Conservation (phyloP, 345 rosid genomes). For the Ceriops decandra region DNA sequence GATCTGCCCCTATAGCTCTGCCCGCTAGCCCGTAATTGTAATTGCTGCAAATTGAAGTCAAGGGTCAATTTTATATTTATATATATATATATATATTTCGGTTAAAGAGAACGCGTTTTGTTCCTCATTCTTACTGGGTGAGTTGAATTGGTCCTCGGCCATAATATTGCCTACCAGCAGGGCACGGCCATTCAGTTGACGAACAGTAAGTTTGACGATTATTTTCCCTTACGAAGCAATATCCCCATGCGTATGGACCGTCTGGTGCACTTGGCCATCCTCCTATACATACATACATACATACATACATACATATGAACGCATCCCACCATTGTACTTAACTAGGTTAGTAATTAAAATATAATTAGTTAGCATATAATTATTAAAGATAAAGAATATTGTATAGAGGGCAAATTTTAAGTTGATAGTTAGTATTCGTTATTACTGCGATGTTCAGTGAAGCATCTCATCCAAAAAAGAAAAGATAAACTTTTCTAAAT, state of each 20-base stretch:
- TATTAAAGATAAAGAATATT: no score
- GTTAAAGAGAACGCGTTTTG: not conserved
- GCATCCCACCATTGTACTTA: not conserved
- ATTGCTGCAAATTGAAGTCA: conserved; percentile 29
- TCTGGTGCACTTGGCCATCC: conserved; percentile 57
- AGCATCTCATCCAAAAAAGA: no score
- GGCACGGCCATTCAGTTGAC: conserved; percentile 47
- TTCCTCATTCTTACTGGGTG: conserved; percentile 34
- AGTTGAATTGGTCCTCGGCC: conserved; percentile 64
- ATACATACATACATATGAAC: no score
- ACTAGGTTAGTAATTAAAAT: no score
- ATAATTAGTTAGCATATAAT: no score
- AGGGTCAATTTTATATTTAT: no score
- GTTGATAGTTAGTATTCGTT: no score
- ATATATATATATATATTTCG: no score
- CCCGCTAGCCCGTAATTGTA: conserved; percentile 58
- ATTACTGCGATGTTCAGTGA: no score
- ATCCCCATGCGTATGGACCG: conserved; percentile 61
- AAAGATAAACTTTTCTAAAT: not conserved
- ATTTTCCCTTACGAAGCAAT: conserved; percentile 36
- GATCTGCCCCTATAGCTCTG: conserved; percentile 33
- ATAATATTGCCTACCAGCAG: conserved; percentile 47
- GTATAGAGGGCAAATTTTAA: no score
- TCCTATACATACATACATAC: conserved; percentile 18
- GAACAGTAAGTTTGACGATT: conserved; percentile 18